Evolutionary conservation across 2,329 filamentous ascomycete genomes (phyloP), one percentile per base, ranked within the genome.

Genomic region (Zasmidium angulare): DNA sequence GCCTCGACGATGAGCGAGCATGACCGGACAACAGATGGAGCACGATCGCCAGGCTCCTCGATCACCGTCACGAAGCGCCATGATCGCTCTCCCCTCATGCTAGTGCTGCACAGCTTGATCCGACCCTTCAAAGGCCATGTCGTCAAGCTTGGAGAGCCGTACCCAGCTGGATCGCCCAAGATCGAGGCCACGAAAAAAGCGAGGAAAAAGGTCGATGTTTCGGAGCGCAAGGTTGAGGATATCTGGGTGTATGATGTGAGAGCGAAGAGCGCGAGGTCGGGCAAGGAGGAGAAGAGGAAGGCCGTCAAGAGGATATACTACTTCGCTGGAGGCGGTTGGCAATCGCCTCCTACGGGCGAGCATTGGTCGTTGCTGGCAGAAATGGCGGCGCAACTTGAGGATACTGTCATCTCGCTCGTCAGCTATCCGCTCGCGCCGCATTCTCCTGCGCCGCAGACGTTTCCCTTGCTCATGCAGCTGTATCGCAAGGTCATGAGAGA

Each of bases 301-400:
- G 50, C n/a, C 11, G 11, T 19, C 3, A 75, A 72, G 61, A 69
- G 74, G 3, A 71, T 86, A 22, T 80, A 82, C 60, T 86, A 85
- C 60, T 84, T 84, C 62, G 76, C 77, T 0, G 84, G 84, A 1
- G 84, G 84, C 6, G 82, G 81, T 2, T 86, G 84, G 79, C 81
- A 82, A 60, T 74, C 74, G 63, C 80, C 80, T 0, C 79, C 84
- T 0, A 77, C 75, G 2, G 63, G 70, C 0, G 75, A 82, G 50
- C 84, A 86, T 61, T 86, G 83, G 82, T 75, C 75, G 4, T 70
- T 85, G 6, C 75, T 77, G 53, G 73, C 78, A 0, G 77, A 81
- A 55, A 69, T 86, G 3, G 77, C 77, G 0, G 68, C 70, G 2
- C 68, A 76, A 1, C 60, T 84, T 2, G 71, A 75, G 0, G 69